These are phyloP conservation scores for Ganoderma sinense DNA, from an alignment of 1,284 basidiomycete species.

Conservation along the genomic window DNA sequence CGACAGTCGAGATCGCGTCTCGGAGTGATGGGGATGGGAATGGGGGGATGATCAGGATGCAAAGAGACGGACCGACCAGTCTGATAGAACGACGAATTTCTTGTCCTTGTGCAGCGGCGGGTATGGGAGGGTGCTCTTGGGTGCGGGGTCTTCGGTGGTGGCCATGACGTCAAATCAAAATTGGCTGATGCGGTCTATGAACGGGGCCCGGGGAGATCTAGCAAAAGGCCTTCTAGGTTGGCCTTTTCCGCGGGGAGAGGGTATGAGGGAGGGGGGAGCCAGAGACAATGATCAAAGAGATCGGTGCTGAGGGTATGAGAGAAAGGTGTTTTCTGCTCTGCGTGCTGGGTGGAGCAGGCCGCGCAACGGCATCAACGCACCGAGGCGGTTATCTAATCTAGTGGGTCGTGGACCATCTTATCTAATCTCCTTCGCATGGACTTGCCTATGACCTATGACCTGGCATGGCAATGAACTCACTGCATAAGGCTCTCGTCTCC, in stretches of 20 bases:
- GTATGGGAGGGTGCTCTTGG: slow-evolving; percentile 77
- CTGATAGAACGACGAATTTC: slow-evolving; percentile 86
- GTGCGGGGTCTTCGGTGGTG: slow-evolving; percentile 37
- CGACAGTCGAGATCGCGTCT: not conserved
- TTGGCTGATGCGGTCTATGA: not conserved
- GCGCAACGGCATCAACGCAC: not conserved
- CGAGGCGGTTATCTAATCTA: not conserved
- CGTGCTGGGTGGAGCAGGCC: not conserved
- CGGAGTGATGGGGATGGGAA: slow-evolving; percentile 13
- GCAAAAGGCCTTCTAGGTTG: not conserved
- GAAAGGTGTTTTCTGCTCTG: not conserved
- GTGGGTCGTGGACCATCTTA: not conserved
- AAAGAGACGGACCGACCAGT: slow-evolving; percentile 72
- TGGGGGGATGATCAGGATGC: slow-evolving; percentile 1
- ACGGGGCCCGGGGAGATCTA: not conserved
- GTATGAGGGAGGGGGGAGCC: not conserved
- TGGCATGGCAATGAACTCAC: not conserved
- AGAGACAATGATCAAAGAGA: not conserved
- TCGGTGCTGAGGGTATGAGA: not conserved
- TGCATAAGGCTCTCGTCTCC: not conserved
- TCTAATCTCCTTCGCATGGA: not conserved
- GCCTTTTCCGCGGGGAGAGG: not conserved
- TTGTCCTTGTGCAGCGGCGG: slow-evolving; percentile 83
- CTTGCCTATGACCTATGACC: too few species aligned
- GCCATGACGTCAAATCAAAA: slow-evolving; percentile 9